These are phyloP conservation scores for Dalechampia spathulata DNA, from an alignment of 441 rosid genomes.

Conservation along the genomic window DNA sequence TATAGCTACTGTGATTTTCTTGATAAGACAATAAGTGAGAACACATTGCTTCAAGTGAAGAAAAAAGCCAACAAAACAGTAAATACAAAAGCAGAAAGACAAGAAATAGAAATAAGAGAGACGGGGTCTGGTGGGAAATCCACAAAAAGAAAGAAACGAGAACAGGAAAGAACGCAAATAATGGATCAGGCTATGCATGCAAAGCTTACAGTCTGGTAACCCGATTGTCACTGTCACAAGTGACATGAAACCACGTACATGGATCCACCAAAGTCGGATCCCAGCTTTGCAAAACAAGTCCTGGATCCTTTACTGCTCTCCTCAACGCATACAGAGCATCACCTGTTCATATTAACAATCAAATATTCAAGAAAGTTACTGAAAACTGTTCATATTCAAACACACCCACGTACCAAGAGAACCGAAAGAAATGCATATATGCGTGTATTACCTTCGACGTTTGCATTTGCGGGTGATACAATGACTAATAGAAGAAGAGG, in stretches of 20 bases:
- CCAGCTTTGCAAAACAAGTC: conserved; percentile 61
- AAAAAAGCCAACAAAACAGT: neutral
- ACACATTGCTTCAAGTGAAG: neutral
- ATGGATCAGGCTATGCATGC: no score
- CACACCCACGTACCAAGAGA: neutral
- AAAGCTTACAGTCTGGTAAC: conserved; percentile 57
- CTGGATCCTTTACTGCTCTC: conserved; percentile 57
- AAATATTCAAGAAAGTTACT: no score
- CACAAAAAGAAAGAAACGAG: neutral
- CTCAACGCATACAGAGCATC: conserved; percentile 62
- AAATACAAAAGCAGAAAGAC: no score
- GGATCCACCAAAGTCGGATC: conserved; percentile 79
- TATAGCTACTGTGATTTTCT: no score
- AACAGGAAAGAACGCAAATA: neutral
- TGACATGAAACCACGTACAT: conserved; percentile 80
- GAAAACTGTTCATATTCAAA: neutral
- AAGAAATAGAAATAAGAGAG: no score
- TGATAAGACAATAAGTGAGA: neutral
- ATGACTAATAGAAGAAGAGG: conserved; percentile 13
- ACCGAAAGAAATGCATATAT: neutral
- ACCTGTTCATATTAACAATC: conserved; percentile 22
- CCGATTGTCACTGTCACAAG: conserved; percentile 46
- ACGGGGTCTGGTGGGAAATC: neutral
- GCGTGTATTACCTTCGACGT: conserved; percentile 36
- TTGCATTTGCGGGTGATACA: conserved; percentile 27